phyloP scores from a whole-genome alignment of 305 asterid genomes.

The Fraxinus xanthoxyloides region DNA sequence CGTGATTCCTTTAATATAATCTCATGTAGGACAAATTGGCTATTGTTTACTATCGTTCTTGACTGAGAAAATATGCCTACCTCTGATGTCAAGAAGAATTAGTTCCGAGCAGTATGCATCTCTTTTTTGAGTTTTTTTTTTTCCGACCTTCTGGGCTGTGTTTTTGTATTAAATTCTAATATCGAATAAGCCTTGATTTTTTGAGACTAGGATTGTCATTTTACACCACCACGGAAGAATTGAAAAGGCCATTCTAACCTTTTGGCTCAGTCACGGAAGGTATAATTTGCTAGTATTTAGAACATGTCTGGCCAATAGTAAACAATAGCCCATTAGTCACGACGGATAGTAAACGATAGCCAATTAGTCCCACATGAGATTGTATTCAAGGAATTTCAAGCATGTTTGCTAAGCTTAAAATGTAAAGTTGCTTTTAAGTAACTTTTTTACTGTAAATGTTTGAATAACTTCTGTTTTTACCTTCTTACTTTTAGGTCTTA shows the following conservation, averaged over 20 bases:
- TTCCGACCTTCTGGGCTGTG: neutral
- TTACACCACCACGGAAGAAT: conserved; percentile 51
- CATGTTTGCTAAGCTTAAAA: neutral
- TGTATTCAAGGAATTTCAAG: neutral
- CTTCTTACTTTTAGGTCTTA: neutral
- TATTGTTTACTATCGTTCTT: neutral
- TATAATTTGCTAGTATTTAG: conserved; percentile 12
- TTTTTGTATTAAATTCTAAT: conserved; percentile 8
- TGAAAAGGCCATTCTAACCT: conserved; percentile 58
- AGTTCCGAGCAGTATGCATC: conserved; percentile 50
- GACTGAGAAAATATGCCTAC: conserved; percentile 19
- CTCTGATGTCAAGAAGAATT: conserved; percentile 51
- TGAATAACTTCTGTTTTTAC: neutral
- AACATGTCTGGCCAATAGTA: neutral
- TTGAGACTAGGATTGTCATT: conserved; percentile 60
- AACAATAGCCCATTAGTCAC: neutral
- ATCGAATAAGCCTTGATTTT: neutral
- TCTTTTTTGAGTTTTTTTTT: neutral
- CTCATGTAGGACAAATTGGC: neutral
- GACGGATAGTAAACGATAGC: neutral
- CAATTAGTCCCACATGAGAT: neutral
- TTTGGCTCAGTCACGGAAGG: conserved; percentile 65
- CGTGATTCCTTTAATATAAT: neutral
- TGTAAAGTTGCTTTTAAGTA: neutral
- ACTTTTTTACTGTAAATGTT: neutral